Base-by-base conservation (phyloP, 306 rosid genomes). In the Hippophae gyantsensis region DNA sequence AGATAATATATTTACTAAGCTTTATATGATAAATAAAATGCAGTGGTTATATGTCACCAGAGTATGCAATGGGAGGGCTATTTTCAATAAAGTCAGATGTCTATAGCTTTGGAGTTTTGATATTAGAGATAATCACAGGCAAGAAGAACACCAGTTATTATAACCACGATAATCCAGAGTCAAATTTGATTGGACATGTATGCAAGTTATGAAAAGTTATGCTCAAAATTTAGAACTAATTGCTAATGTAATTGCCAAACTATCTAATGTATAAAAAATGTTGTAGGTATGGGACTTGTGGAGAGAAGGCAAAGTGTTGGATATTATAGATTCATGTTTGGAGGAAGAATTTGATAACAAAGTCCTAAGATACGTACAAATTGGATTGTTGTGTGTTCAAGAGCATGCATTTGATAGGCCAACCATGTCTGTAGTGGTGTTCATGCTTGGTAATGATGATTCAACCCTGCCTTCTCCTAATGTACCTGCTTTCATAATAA, bases 1-100 rank as follows among this genome's bases (percentile, higher is more conserved):
- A 46, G 8, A 46, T 46, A 7, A 10, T 10, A 9, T 10, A 46
- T 46, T 9, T 3, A 2, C 13, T 3, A 9, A 46, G 13, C 13
- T 26, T 42, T 42, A 54, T 27, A n/a, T 6, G 13, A 10, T n/a
- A 13, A 6, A 5, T 6, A 50, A 44, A 60, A 47, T 14, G 60
- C 13, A 81, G 80, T 23, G 89, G 87, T 2, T 83, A 80, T 6
- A 86, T 83, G 87, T 62, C 92, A 5, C 92, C 81, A 0, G 79
- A 84, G 57, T 79, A 84, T 56, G 88, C 84, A 14, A 66, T 84
- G 71, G 75, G 77, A 61, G 84, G 89, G 3, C 10, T 64, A 14
- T 82, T 78, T 69, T 84, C 84, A 7, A 42, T 57, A 8, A 78
- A 80, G 42, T 76, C 83, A 0, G 82, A 82, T 46, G 85, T 76